Evolutionary conservation across 345 rosid genomes (phyloP).

Genomic region (Pelargonium nanum): DNA sequence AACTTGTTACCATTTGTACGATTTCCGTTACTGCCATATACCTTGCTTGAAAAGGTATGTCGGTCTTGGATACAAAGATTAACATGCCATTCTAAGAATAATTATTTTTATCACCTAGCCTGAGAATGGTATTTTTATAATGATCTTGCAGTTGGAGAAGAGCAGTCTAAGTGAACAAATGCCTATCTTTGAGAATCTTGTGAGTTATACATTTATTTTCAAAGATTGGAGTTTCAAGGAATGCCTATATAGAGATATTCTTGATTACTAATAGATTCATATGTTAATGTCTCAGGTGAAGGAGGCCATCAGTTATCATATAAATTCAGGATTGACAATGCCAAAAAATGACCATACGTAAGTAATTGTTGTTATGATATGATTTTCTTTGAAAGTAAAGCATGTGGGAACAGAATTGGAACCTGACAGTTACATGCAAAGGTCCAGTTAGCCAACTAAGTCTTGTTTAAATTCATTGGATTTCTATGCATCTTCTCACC

Average conservation of each 20-base stretch:
- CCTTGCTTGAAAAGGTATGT: conserved; percentile 62
- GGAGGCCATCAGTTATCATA: conserved; percentile 45
- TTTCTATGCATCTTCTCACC: too few relatives aligned
- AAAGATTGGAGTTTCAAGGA: neutral
- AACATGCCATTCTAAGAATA: neutral
- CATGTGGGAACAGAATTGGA: neutral
- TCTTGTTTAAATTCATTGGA: neutral
- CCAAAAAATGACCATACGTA: conserved; percentile 51
- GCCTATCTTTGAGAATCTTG: conserved; percentile 37
- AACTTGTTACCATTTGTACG: conserved; percentile 62
- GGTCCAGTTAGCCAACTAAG: neutral
- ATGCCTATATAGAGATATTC: neutral
- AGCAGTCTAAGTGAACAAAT: conserved; percentile 49
- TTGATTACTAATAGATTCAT: neutral
- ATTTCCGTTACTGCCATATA: conserved; percentile 58
- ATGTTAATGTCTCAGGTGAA: conserved; percentile 35
- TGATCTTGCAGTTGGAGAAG: conserved; percentile 52
- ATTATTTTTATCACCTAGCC: neutral
- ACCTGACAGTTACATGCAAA: neutral
- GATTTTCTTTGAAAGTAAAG: neutral
- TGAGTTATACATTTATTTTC: conserved; percentile 28
- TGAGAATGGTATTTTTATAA: conserved; percentile 9
- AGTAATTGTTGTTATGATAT: conserved; percentile 9
- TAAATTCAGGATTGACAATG: conserved; percentile 27
- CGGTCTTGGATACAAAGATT: conserved; percentile 9